Percentiles rank a stretch among this genome's conserved stretches.
These are phyloP conservation scores for Cairneyella variabilis DNA, from an alignment of 495 filamentous ascomycete genomes.

Conservation along the genomic window DNA sequence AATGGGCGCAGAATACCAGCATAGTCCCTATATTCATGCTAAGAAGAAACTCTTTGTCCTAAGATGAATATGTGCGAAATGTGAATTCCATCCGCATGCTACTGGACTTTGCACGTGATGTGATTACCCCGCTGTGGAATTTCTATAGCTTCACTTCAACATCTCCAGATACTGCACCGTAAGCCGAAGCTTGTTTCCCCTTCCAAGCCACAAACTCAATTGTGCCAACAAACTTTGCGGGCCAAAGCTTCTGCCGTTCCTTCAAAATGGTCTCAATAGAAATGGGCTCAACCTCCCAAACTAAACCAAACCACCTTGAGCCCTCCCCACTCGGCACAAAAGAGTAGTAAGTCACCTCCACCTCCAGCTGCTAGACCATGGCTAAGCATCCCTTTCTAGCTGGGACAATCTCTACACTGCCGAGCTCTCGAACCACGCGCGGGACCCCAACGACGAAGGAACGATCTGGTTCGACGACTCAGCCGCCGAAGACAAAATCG, in stretches of 20 bases:
- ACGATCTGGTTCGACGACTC: constrained; percentile 77
- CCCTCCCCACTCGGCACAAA: constrained; percentile 66
- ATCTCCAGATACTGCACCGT: too few species aligned
- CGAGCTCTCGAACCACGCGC: constrained; percentile 58
- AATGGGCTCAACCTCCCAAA: too few species aligned
- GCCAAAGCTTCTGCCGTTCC: too few species aligned
- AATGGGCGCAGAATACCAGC: constrained; percentile 27
- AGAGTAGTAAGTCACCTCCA: constrained; percentile 52
- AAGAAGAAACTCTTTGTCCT: neutral
- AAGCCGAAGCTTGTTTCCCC: too few species aligned
- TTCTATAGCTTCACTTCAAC: too few species aligned
- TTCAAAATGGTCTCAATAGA: too few species aligned
- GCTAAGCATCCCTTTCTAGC: constrained; percentile 34
- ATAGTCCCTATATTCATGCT: constrained; percentile 13
- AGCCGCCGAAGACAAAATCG: constrained; percentile 57
- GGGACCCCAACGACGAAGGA: constrained; percentile 59
- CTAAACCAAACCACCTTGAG: constrained; percentile 45
- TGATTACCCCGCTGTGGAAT: too few species aligned
- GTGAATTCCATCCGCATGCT: too few species aligned
- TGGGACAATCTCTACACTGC: constrained; percentile 64
- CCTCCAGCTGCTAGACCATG: neutral
- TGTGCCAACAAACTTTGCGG: too few species aligned
- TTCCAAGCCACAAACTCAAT: too few species aligned
- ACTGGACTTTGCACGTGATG: too few species aligned
- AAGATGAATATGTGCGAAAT: constrained; percentile 5